Base-by-base conservation (phyloP, 78 protist species). In the Emiliania huxleyi region DNA sequence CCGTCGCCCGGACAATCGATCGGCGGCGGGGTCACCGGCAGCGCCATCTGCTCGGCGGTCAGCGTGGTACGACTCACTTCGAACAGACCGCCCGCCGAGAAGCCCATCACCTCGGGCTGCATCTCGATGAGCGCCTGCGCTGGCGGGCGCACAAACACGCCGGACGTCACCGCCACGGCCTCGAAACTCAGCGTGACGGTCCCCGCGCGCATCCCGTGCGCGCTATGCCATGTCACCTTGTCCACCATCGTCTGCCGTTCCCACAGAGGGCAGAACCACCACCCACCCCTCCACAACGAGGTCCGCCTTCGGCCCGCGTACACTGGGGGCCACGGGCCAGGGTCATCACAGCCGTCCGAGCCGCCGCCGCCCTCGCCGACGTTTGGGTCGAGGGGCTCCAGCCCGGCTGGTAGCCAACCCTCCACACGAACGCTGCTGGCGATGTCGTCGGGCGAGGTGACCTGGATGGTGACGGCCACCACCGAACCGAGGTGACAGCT, bases 61-160 rank as follows among this genome's bases (percentile, higher is more conserved):
- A n/a, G n/a, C n/a, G n/a, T n/a, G n/a, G n/a, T n/a, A n/a, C n/a
- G n/a, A n/a, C 45, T 12, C 45, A 87, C 75, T 4, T 0, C 18
- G 26, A 87, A 43, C 26, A 1, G 0, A n/a, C 85, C 85, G 48
- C 33, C 85, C 22, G 46, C 11, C 12, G 85, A 37, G 15, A 75
- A 33, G n/a, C 85, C 85, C 85, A 75, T 75, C 48, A 75, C 35
- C 85, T 75, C 85, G 18, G 85, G 85, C 35, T 75, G 48, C 45
- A 2, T 21, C 85, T 0, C 22, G n/a, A 18, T 1, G 26, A 5
- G 40, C 15, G 85, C 85, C 22, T 40, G 25, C 37, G 85, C 33
- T 4, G 85, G 46, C 85, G 85, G 48, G 23, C 37, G 85, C 18
- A 18, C 48, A 33, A 75, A 75, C 37, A 0, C 29, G 45, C 85